phyloP scores from a whole-genome alignment of 139 green algal species.

The Picochlorum sp. region DNA sequence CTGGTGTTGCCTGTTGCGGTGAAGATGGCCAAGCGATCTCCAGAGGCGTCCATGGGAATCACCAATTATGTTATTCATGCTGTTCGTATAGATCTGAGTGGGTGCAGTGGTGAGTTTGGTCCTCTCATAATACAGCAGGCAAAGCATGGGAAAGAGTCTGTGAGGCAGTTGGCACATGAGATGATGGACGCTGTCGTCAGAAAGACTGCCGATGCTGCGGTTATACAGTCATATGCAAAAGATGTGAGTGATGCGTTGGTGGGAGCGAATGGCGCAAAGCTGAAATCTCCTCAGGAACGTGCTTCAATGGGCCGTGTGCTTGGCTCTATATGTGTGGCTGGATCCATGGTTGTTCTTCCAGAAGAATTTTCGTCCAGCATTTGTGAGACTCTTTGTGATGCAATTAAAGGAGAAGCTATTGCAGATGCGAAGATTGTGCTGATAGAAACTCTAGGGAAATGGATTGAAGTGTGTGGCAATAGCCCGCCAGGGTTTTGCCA shows the following conservation, averaged over 20 bases:
- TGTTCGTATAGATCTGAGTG: slow-evolving; percentile 38
- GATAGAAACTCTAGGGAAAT: too few relatives aligned
- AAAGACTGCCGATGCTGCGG: slow-evolving; percentile 20
- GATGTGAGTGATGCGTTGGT: slow-evolving; percentile 21
- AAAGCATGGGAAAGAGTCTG: slow-evolving; percentile 46
- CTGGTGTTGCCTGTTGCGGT: slow-evolving; percentile 48
- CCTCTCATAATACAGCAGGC: slow-evolving; percentile 51
- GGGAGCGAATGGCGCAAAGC: slow-evolving; percentile 52
- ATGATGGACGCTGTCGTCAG: slow-evolving; percentile 34
- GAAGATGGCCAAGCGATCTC: slow-evolving; percentile 55
- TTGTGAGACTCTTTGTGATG: too few relatives aligned
- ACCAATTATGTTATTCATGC: slow-evolving; percentile 22
- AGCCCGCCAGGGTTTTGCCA: too few relatives aligned
- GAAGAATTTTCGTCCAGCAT: too few relatives aligned
- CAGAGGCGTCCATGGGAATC: slow-evolving; percentile 51
- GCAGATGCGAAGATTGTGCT: too few relatives aligned
- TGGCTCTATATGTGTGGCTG: neutral
- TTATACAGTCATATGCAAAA: slow-evolving; percentile 10
- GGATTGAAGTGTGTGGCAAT: too few relatives aligned
- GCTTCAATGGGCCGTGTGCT: slow-evolving; percentile 38
- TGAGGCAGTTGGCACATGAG: slow-evolving; percentile 31
- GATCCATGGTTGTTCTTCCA: too few relatives aligned
- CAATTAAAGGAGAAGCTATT: too few relatives aligned
- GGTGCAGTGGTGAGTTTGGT: slow-evolving; percentile 39
- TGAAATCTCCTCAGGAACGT: slow-evolving; percentile 53